phyloP scores from a whole-genome alignment of 441 rosid genomes.

The Iberis amara region DNA sequence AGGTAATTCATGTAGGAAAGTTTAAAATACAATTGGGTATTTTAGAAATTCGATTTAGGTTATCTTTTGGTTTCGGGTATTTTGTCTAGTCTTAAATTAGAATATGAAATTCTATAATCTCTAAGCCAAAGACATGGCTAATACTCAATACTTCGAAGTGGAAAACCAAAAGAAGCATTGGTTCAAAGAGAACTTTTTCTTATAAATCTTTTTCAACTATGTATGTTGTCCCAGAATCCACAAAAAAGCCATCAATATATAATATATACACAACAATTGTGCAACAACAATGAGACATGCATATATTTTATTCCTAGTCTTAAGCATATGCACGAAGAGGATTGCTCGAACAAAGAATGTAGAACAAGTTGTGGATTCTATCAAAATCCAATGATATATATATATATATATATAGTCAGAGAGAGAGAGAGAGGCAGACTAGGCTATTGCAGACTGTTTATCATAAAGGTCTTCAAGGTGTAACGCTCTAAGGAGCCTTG shows the following conservation, averaged over 20 bases:
- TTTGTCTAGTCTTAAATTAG: no score
- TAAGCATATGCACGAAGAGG: conserved; percentile 15
- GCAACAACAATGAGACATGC: conserved; percentile 13
- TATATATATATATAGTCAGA: not conserved
- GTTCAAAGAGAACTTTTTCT: no score
- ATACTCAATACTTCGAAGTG: no score
- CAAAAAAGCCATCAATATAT: not conserved
- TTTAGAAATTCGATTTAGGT: no score
- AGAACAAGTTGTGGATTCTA: conserved; percentile 18
- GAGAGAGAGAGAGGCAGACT: conserved; percentile 6
- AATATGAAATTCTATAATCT: no score
- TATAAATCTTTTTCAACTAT: no score
- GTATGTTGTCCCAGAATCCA: not conserved
- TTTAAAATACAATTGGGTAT: no score
- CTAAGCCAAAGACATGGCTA: no score
- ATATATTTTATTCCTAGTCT: conserved; percentile 24
- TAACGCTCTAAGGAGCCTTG: conserved; percentile 79
- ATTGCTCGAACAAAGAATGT: conserved; percentile 31
- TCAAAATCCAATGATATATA: not conserved
- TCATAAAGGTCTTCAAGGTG: conserved; percentile 60
- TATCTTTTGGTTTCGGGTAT: no score
- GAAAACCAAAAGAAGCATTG: no score
- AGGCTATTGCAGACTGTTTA: conserved; percentile 64
- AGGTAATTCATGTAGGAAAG: no score
- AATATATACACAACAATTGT: conserved; percentile 9